phyloP scores from a whole-genome alignment of 1,139 yeast species.

The Kodamaea sp. region DNA sequence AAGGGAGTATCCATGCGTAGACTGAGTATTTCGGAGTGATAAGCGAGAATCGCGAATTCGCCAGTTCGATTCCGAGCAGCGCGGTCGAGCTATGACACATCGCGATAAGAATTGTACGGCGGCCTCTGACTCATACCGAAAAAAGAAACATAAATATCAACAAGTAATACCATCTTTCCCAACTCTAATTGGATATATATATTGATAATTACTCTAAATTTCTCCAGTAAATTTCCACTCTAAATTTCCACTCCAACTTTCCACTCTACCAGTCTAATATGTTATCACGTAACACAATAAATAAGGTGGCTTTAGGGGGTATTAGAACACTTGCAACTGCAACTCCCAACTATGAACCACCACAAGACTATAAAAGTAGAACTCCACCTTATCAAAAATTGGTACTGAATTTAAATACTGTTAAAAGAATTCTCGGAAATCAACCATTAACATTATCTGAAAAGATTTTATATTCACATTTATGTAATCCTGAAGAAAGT shows the following conservation, averaged over 20 bases:
- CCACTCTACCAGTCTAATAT: conserved; percentile 3
- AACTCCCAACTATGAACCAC: conserved; percentile 17
- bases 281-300: conserved; percentile 8
- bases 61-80: too few species aligned
- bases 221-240: not conserved
- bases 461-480: conserved; percentile 87
- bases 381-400: conserved; percentile 87
- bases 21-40: too few species aligned
- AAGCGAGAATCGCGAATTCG: too few species aligned
- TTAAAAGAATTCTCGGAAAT: conserved; percentile 59
- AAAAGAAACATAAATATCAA: too few species aligned
- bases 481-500: conserved; percentile 80
- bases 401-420: conserved; percentile 56
- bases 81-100: too few species aligned
- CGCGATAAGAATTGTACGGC: too few species aligned
- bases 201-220: too few species aligned
- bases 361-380: conserved; percentile 59
- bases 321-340: conserved; percentile 33
- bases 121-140: too few species aligned
- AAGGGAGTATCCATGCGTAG: too few species aligned
- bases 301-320: conserved; percentile 5
- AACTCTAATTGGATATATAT: too few species aligned
- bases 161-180: too few species aligned
- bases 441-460: conserved; percentile 89
- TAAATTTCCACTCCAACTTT: too few species aligned